phyloP scores from a whole-genome alignment of 2,329 filamentous ascomycete species.

The Cadophora sp. region DNA sequence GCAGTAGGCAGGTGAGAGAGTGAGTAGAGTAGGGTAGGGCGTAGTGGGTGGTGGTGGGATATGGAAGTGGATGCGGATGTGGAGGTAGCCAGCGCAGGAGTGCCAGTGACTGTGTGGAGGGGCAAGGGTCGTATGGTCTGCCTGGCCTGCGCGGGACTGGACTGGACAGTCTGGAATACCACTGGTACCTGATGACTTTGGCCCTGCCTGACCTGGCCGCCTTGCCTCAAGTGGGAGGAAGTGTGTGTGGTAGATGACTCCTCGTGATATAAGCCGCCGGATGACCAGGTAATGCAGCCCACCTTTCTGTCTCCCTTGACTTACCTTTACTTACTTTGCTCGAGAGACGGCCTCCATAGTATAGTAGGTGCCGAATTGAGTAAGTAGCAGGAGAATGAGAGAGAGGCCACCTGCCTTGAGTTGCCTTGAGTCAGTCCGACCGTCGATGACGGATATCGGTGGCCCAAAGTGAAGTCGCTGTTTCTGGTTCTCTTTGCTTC shows the following conservation, averaged over 20 bases:
- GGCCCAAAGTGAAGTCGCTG: slow-evolving; percentile 17
- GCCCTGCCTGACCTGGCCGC: slow-evolving; percentile 6
- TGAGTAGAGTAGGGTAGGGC: slow-evolving; percentile 10
- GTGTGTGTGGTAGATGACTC: slow-evolving; percentile 31
- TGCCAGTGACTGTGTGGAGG: slow-evolving; percentile 15
- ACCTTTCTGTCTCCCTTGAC: slow-evolving; percentile 6
- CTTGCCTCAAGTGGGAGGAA: slow-evolving; percentile 4
- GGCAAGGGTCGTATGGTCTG: slow-evolving; percentile 6
- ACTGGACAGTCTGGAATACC: slow-evolving; percentile 1
- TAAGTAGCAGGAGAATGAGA: too few relatives aligned
- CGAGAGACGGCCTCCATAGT: background rate
- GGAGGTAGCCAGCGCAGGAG: slow-evolving; percentile 13
- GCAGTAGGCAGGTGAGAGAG: background rate
- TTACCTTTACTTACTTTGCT: background rate
- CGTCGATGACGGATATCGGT: slow-evolving; percentile 9
- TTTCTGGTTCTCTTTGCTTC: background rate
- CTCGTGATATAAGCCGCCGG: slow-evolving; percentile 38
- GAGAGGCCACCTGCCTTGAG: slow-evolving; percentile 20
- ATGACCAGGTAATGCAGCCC: slow-evolving; percentile 33
- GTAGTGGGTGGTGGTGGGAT: slow-evolving; percentile 10
- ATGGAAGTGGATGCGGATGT: slow-evolving; percentile 15
- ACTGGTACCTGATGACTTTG: slow-evolving; percentile 21
- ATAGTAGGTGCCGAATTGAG: background rate
- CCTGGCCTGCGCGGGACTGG: too few relatives aligned
- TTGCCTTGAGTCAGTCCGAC: slow-evolving; percentile 27